These are phyloP conservation scores for Chlorophyllum brunneum DNA, from an alignment of 768 basidiomycete species.

Conservation along the genomic window DNA sequence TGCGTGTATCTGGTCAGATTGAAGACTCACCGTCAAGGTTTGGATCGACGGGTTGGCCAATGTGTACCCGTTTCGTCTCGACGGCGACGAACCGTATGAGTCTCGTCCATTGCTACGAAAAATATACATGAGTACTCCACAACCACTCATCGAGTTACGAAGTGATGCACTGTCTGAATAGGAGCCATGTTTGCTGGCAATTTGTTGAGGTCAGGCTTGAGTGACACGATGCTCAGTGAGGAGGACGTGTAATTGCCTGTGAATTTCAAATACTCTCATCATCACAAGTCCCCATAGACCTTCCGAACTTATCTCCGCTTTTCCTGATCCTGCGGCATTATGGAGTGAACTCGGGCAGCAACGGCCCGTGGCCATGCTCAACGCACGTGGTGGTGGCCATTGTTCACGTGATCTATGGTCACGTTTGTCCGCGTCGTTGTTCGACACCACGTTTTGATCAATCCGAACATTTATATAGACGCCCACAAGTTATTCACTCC, in stretches of 20 bases:
- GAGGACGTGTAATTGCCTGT: conserved; percentile 1
- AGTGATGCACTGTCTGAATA: conserved; percentile 46
- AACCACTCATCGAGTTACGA: not conserved
- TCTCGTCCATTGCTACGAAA: conserved; percentile 65
- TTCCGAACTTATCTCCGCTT: conserved; percentile 1
- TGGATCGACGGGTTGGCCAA: conserved; percentile 73
- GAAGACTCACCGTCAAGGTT: conserved; percentile 51
- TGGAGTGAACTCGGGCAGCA: not conserved
- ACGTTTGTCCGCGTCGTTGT: too few relatives aligned
- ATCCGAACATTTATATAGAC: conserved; percentile 22
- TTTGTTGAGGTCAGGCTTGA: not conserved
- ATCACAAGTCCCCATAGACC: not conserved
- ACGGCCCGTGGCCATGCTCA: not conserved
- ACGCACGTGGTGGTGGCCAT: not conserved
- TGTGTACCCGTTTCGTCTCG: conserved; percentile 70
- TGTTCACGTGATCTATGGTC: conserved; percentile 1
- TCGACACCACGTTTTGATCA: conserved; percentile 1
- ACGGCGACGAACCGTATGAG: conserved; percentile 78
- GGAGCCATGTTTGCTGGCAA: conserved; percentile 44
- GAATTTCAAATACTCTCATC: not conserved
- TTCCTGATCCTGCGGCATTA: not conserved
- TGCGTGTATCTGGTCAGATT: not conserved
- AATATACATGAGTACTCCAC: not conserved
- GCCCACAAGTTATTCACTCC: conserved; percentile 15
- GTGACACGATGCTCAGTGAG: not conserved